Evolutionary conservation across 805 yeast genomes (phyloP), one percentile per base, ranked within the genome.

Genomic region (Starmerella tilneyi): DNA sequence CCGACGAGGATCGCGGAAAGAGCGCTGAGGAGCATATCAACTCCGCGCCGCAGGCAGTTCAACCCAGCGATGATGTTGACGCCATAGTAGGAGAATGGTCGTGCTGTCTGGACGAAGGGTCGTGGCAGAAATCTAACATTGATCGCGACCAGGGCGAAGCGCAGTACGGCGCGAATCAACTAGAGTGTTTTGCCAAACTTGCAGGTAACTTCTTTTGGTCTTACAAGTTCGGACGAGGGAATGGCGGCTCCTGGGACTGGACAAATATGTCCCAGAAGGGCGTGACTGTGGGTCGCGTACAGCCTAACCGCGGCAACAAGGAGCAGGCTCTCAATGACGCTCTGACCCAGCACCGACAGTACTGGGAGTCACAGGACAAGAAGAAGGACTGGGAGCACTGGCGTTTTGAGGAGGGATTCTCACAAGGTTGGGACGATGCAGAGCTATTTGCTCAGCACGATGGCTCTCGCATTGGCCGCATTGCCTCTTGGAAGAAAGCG

Each of bases 231-330:
- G 75, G 81, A 59, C 70, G 77, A 46, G 96, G 96, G 2, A 81
- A 79, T 58, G 96, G 96, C 34, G 97, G 97, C 13, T 96, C 85
- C 64, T 89, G 97, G 97, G 96, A 92, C 41, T 80, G 84, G 63
- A 70, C 72, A 20, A 82, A 85, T 29, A 84, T 83, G 86, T 39
- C 48, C 38, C 43, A 44, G 9, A 17, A 47, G 37, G 53, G 57
- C 30, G 49, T 50, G 5, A 22, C 20, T 4, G 24, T 50, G 16
- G 41, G 37, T 2, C 41, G 44, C 9, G 32, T 48, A 16, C 37
- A 43, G 31, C 48, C 52, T 4, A 35, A 23, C 16, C 13, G 23
- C 3, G 52, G 51, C 13, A 34, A 47, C 41, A 38, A 17, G 20
- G 44, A 52, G 5, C 63, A 65, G 19, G 59, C 58, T 2, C 58